phyloP scores from a whole-genome alignment of 371 early-diverging fungal genomes.

The Chytridium lagenaria region DNA sequence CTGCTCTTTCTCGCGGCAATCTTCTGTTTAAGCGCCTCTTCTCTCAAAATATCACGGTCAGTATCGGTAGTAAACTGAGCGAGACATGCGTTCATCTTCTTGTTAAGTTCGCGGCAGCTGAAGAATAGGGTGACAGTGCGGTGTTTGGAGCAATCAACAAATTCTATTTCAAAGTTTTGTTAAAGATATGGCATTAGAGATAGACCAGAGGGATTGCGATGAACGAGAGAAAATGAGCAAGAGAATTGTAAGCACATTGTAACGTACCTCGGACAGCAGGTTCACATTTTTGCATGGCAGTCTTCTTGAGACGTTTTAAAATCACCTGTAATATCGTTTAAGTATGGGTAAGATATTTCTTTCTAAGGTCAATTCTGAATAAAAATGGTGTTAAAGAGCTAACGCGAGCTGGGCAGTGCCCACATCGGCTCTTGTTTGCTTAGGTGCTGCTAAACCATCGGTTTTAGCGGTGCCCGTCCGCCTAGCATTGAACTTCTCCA shows the following conservation, averaged over 20 bases:
- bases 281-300: conserved; percentile 67
- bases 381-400: too few relatives aligned
- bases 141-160: conserved; percentile 71
- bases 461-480: too few relatives aligned
- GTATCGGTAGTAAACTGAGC: conserved; percentile 53
- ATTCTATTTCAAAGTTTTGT: conserved; percentile 53
- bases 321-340: conserved; percentile 13
- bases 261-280: conserved; percentile 66
- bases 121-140: conserved; percentile 70
- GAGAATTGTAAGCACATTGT: too few relatives aligned
- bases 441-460: too few relatives aligned
- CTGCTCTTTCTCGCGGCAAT: background rate
- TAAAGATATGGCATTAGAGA: conserved; percentile 9
- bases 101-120: conserved; percentile 67
- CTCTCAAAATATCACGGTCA: conserved; percentile 32
- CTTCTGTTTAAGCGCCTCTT: conserved; percentile 29
- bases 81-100: conserved; percentile 74
- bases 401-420: too few relatives aligned
- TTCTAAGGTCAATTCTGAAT: too few relatives aligned
- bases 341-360: background rate
- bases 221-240: too few relatives aligned
- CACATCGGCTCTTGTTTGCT: too few relatives aligned
- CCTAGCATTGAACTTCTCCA: too few relatives aligned
- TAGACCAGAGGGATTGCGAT: background rate
- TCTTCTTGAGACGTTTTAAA: conserved; percentile 67